phyloP scores from a whole-genome alignment of 768 basidiomycete genomes.

The Boletus sp. region DNA sequence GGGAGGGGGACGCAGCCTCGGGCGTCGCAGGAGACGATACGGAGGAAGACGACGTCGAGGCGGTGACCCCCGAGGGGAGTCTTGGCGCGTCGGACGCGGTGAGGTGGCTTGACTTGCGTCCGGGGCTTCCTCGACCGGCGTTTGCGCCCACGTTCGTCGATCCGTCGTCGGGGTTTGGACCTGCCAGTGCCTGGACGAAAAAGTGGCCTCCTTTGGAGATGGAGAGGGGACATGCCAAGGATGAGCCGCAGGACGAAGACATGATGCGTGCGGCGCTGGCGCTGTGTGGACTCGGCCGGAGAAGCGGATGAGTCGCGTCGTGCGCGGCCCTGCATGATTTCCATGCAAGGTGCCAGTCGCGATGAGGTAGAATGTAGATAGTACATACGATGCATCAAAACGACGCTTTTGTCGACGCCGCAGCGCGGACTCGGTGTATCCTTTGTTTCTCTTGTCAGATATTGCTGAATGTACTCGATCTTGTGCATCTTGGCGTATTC shows the following conservation, averaged over 20 bases:
- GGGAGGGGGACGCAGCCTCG: not conserved
- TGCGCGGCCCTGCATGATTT: not conserved
- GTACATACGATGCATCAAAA: not conserved
- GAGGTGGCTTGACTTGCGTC: constrained; percentile 33
- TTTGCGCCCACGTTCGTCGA: not conserved
- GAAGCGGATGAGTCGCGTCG: constrained; percentile 12
- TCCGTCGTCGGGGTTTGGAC: not conserved
- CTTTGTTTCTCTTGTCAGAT: no score
- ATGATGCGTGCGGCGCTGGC: constrained; percentile 70
- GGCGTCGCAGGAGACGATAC: constrained; percentile 40
- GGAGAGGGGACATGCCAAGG: constrained; percentile 7
- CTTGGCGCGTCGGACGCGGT: constrained; percentile 40
- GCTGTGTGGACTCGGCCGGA: constrained; percentile 53
- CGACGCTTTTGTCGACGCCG: no score
- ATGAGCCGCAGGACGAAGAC: constrained; percentile 51
- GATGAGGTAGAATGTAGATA: constrained; percentile 2
- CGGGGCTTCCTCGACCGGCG: not conserved
- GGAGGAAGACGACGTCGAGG: constrained; percentile 66
- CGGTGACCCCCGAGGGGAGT: constrained; percentile 61
- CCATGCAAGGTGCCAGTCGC: not conserved
- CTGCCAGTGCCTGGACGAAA: not conserved
- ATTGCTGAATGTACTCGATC: no score
- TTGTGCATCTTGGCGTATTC: no score
- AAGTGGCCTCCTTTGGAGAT: not conserved
- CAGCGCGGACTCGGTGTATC: no score